phyloP scores from a whole-genome alignment of 2,329 filamentous ascomycete species.

The Pseudopithomyces maydicus region DNA sequence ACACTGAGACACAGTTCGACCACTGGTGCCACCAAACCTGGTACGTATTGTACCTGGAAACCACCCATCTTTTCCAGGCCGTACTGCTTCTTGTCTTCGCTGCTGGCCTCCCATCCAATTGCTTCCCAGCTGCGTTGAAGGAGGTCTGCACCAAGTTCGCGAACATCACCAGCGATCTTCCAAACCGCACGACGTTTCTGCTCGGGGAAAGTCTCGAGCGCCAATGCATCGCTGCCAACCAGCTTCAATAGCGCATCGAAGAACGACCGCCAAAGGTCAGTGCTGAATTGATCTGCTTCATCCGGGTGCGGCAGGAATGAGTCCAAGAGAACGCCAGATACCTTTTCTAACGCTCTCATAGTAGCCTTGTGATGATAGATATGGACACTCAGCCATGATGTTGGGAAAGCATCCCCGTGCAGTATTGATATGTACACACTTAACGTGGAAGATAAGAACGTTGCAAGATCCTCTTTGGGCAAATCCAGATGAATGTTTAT shows the following conservation, averaged over 20 bases:
- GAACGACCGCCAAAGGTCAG: constrained; percentile 90
- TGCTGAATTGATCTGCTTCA: constrained; percentile 89
- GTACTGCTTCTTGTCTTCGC: constrained; percentile 78
- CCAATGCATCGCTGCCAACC: constrained; percentile 84
- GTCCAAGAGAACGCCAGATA: constrained; percentile 79
- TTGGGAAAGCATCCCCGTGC: constrained; percentile 85
- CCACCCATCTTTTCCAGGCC: constrained; percentile 85
- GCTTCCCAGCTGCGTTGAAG: constrained; percentile 88
- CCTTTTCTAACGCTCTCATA: constrained; percentile 81
- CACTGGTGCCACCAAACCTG: constrained; percentile 85
- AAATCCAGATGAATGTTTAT: constrained; percentile 77
- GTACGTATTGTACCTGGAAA: constrained; percentile 98
- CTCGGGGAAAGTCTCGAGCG: constrained; percentile 93
- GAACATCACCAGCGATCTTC: constrained; percentile 97
- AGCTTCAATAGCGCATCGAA: constrained; percentile 88
- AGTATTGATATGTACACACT: constrained; percentile 89
- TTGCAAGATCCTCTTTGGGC: constrained; percentile 73
- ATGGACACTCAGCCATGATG: constrained; percentile 87
- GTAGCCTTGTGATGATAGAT: constrained; percentile 92
- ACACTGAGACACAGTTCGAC: constrained; percentile 94
- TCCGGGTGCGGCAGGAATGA: constrained; percentile 87
- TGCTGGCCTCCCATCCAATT: constrained; percentile 91
- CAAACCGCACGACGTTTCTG: constrained; percentile 95
- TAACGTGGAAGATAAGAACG: constrained; percentile 77
- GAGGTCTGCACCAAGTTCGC: constrained; percentile 87